Evolutionary conservation across 805 yeast species (phyloP).

Genomic region (Starmerella bacillaris): DNA sequence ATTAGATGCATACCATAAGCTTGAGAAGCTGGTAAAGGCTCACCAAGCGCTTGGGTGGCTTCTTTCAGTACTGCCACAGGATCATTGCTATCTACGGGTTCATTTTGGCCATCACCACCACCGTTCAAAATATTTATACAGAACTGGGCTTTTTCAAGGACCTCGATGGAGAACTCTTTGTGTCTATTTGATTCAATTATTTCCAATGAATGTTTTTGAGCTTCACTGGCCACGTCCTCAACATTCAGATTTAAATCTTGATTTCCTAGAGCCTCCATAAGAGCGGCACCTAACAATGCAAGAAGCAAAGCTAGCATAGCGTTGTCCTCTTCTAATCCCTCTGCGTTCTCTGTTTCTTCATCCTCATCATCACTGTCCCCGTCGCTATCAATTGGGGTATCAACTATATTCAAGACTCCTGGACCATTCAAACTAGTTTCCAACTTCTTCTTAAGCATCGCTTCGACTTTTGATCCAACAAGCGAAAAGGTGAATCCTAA

Average conservation of each 20-base stretch:
- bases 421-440: too few relatives aligned
- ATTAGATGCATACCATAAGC: conserved; percentile 68
- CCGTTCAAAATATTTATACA: conserved; percentile 13
- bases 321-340: conserved; percentile 16
- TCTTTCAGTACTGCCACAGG: conserved; percentile 26
- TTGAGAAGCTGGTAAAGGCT: conserved; percentile 63
- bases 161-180: conserved; percentile 1
- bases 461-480: conserved; percentile 15
- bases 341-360: conserved; percentile 12
- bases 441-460: neutral
- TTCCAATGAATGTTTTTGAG: conserved; percentile 3
- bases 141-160: conserved; percentile 14
- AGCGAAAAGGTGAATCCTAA: conserved; percentile 33
- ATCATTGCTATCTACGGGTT: conserved; percentile 10
- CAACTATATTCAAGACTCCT: too few relatives aligned
- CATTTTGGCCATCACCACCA: neutral
- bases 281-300: conserved; percentile 20
- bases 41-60: conserved; percentile 53
- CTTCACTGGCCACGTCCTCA: conserved; percentile 6
- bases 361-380: conserved; percentile 20
- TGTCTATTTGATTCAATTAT: neutral
- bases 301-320: conserved; percentile 21
- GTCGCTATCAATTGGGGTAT: too few relatives aligned
- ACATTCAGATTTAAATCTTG: conserved; percentile 4
- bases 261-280: conserved; percentile 17